Evolutionary conservation across 2,329 filamentous ascomycete species (phyloP).

Genomic region (Zymoseptoria passerinii): DNA sequence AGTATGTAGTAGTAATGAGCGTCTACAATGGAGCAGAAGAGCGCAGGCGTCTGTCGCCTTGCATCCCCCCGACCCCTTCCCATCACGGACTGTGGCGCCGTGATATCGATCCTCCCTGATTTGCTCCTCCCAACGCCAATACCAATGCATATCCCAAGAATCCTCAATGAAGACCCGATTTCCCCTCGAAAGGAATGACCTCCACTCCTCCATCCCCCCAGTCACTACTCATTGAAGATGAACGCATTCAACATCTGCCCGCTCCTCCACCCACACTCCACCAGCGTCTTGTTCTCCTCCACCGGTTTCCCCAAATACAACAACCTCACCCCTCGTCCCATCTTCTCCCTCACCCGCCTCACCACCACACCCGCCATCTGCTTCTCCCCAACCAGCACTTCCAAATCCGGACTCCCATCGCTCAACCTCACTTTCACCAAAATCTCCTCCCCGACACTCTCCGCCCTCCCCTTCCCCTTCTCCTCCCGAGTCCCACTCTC

Average conservation of each 20-base stretch:
- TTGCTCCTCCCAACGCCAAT: not conserved
- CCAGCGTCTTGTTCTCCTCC: conserved; percentile 57
- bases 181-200: not conserved
- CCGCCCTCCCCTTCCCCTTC: conserved; percentile 29
- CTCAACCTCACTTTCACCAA: conserved; percentile 33
- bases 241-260: conserved; percentile 72
- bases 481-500: conserved; percentile 10
- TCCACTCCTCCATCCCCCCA: no score
- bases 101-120: no score
- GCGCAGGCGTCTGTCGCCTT: no score
- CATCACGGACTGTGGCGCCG: not conserved
- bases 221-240: conserved; percentile 33
- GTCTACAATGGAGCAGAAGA: no score
- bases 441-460: conserved; percentile 25
- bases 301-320: conserved; percentile 76
- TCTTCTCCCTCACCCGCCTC: conserved; percentile 54
- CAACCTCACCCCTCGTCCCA: conserved; percentile 55
- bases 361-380: conserved; percentile 57
- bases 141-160: not conserved
- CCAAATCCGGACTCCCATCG: conserved; percentile 31
- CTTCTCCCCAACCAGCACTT: conserved; percentile 29
- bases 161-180: not conserved
- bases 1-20: no score
- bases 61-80: not conserved
- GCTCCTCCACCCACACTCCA: conserved; percentile 64